Conservation (phyloP, 441 rosid species). For the Gossypium trilobum region DNA sequence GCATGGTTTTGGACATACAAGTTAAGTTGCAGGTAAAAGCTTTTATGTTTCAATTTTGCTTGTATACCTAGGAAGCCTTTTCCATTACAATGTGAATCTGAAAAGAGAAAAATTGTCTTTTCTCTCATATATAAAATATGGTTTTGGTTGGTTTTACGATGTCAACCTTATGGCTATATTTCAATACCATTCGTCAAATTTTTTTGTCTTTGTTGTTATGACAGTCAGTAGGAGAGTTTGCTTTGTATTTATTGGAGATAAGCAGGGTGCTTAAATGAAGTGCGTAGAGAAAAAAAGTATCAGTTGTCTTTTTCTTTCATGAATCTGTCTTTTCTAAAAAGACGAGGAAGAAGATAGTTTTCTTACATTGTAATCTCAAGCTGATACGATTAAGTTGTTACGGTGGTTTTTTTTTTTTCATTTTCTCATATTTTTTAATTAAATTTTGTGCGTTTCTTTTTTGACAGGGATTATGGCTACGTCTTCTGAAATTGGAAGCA, state of each 20-base stretch:
- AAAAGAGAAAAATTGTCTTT: background rate
- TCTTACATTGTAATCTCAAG: slow-evolving; percentile 6
- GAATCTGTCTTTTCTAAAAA: background rate
- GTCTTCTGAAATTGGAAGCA: slow-evolving; percentile 80
- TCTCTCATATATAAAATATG: background rate
- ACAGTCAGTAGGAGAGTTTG: background rate
- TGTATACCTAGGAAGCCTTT: background rate
- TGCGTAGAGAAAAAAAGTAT: background rate
- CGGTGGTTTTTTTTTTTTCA: slow-evolving; percentile 8
- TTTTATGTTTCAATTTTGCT: slow-evolving; percentile 9
- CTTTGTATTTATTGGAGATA: slow-evolving; percentile 6
- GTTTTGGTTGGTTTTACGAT: slow-evolving; percentile 1
- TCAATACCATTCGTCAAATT: background rate
- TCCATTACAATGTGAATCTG: background rate
- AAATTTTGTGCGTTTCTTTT: slow-evolving; percentile 19
- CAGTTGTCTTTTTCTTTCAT: background rate
- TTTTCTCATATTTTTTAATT: background rate
- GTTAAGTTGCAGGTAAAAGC: slow-evolving; percentile 85
- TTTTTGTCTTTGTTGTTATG: background rate
- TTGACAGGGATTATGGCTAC: slow-evolving; percentile 86
- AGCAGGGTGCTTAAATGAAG: background rate
- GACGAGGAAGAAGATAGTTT: background rate
- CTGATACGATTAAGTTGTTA: slow-evolving; percentile 16
- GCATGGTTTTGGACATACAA: slow-evolving; percentile 97
- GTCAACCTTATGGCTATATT: background rate